Evolutionary conservation across 495 filamentous ascomycete genomes (phyloP).

Genomic region (Aspergillus affinis): DNA sequence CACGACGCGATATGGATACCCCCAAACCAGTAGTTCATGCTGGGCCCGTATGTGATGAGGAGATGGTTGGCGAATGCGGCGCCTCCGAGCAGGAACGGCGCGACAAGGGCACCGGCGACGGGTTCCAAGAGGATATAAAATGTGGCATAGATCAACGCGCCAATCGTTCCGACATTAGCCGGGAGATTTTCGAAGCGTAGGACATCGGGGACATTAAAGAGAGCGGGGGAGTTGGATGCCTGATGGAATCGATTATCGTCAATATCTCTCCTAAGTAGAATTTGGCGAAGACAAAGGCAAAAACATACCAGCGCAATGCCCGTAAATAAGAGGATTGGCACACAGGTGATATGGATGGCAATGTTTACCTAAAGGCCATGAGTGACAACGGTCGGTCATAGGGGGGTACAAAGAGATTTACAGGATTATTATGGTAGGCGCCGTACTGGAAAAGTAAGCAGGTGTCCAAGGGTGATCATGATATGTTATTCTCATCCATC

Average conservation of each 20-base stretch:
- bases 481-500: not conserved
- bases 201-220: constrained; percentile 69
- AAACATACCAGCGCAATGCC: constrained; percentile 71
- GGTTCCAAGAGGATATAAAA: constrained; percentile 94
- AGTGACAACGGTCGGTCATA: constrained; percentile 2
- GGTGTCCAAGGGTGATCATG: constrained; percentile 9
- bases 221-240: constrained; percentile 72
- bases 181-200: constrained; percentile 74
- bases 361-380: constrained; percentile 64
- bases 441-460: constrained; percentile 69
- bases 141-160: constrained; percentile 65
- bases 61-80: constrained; percentile 76
- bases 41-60: constrained; percentile 59
- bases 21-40: constrained; percentile 68
- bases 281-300: not conserved
- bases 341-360: constrained; percentile 85
- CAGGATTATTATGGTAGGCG: constrained; percentile 84
- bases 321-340: constrained; percentile 80
- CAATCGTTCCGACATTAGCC: constrained; percentile 76
- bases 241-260: constrained; percentile 29
- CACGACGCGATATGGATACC: constrained; percentile 71
- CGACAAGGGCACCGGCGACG: constrained; percentile 74
- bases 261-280: not conserved
- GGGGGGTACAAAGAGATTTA: constrained; percentile 32
- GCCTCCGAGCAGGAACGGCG: constrained; percentile 68